These are phyloP conservation scores for Coniochaeta sp. DNA, from an alignment of 2,329 filamentous ascomycete species.

Conservation along the genomic window DNA sequence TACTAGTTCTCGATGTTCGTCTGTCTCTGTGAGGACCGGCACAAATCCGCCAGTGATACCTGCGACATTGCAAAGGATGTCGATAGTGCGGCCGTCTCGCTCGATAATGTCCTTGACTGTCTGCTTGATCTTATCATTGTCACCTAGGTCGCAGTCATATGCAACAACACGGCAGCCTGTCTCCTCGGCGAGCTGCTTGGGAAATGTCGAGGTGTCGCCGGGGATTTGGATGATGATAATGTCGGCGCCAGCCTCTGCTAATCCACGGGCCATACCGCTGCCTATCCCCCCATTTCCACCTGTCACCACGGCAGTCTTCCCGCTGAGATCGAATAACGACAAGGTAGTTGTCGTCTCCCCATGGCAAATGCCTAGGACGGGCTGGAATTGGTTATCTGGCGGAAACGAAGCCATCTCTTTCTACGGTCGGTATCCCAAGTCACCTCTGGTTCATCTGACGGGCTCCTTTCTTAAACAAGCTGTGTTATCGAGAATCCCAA, in stretches of 20 bases:
- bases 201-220: conserved; percentile 7
- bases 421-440: too few species aligned
- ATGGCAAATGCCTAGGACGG: too few species aligned
- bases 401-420: too few species aligned
- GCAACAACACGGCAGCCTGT: not conserved
- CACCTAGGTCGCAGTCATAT: conserved; percentile 7
- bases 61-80: conserved; percentile 12
- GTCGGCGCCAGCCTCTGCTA: conserved; percentile 4
- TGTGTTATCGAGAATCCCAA: too few species aligned
- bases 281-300: conserved; percentile 2
- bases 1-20: conserved; percentile 8
- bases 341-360: not conserved
- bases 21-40: conserved; percentile 9
- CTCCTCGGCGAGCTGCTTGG: conserved; percentile 4
- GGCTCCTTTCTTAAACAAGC: too few species aligned
- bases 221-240: conserved; percentile 9
- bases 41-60: conserved; percentile 10
- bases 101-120: conserved; percentile 4
- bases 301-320: conserved; percentile 1
- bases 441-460: too few species aligned
- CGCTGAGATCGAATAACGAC: conserved; percentile 5
- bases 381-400: too few species aligned
- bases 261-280: not conserved
- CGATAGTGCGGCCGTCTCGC: conserved; percentile 6
- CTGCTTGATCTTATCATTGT: not conserved